phyloP scores from a whole-genome alignment of 108 stramenopile species.

The Conticribra guillardii region DNA sequence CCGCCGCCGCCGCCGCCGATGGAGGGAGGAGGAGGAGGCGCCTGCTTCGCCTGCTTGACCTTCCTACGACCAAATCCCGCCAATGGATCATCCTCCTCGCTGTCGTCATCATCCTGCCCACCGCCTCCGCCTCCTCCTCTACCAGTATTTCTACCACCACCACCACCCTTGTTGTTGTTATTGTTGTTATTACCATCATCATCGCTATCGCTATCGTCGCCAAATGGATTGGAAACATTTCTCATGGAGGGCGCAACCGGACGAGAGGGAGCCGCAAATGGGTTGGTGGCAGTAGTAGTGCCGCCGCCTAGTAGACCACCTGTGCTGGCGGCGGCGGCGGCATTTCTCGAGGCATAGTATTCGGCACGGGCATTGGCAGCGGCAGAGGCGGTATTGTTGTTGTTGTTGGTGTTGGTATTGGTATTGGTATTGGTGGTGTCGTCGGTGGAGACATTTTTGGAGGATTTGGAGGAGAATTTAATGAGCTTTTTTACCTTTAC shows the following conservation, averaged over 20 bases:
- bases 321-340: not conserved
- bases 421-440: too few species aligned
- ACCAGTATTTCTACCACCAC: not conserved
- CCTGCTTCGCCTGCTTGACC: slow-evolving; percentile 6
- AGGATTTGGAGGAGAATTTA: too few species aligned
- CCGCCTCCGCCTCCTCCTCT: not conserved
- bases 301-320: too few species aligned
- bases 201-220: slow-evolving; percentile 26
- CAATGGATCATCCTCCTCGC: slow-evolving; percentile 18
- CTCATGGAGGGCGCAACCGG: too few species aligned
- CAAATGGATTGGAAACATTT: slow-evolving; percentile 38
- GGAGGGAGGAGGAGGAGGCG: slow-evolving; percentile 9
- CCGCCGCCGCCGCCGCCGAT: not conserved
- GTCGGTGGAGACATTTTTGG: too few species aligned
- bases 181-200: slow-evolving; percentile 3
- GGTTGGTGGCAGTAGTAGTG: too few species aligned
- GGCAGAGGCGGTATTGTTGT: not conserved
- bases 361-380: slow-evolving; percentile 6
- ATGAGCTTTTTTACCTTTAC: too few species aligned
- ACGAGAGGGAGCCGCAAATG: too few species aligned
- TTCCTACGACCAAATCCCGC: slow-evolving; percentile 28
- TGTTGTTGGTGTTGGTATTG: too few species aligned
- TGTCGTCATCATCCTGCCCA: slow-evolving; percentile 18
- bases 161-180: slow-evolving; percentile 7
- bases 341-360: slow-evolving; percentile 14